Evolutionary conservation across 116 monocot genomes (phyloP).

Genomic region (Dioscorea cayenensis): DNA sequence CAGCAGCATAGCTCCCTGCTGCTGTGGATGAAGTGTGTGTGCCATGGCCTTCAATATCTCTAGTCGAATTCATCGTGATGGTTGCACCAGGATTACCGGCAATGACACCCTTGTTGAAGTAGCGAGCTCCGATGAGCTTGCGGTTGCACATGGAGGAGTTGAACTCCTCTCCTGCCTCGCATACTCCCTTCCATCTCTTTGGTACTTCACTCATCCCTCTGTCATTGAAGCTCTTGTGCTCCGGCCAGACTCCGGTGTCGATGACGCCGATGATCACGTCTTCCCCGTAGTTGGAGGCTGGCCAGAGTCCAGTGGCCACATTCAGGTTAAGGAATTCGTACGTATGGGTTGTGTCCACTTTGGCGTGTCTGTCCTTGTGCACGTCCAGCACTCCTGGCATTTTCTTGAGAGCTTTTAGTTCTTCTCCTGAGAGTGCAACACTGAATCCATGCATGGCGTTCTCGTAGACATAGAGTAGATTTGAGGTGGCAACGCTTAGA

Average conservation of each 20-base stretch:
- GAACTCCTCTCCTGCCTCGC: slow-evolving; percentile 13
- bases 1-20: slow-evolving; percentile 30
- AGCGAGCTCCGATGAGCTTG: slow-evolving; percentile 73
- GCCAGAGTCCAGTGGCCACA: slow-evolving; percentile 27
- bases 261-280: slow-evolving; percentile 56
- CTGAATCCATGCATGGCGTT: slow-evolving; percentile 56
- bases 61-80: slow-evolving; percentile 37
- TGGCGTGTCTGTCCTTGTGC: slow-evolving; percentile 19
- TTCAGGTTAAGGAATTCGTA: slow-evolving; percentile 41
- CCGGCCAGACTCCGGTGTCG: slow-evolving; percentile 65
- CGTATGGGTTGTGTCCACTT: slow-evolving; percentile 33
- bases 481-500: neutral
- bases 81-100: slow-evolving; percentile 25
- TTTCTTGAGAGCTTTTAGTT: slow-evolving; percentile 15
- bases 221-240: slow-evolving; percentile 53
- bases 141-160: slow-evolving; percentile 34
- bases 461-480: slow-evolving; percentile 40
- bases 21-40: slow-evolving; percentile 77
- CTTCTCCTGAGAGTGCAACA: slow-evolving; percentile 24
- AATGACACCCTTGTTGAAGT: slow-evolving; percentile 53
- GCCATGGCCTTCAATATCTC: slow-evolving; percentile 47
- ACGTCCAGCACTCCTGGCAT: slow-evolving; percentile 24
- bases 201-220: slow-evolving; percentile 31
- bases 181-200: slow-evolving; percentile 42
- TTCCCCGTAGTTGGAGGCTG: slow-evolving; percentile 26